Evolutionary conservation across 2,329 filamentous ascomycete species (phyloP).

Genomic region (Colletotrichum gigasporum): DNA sequence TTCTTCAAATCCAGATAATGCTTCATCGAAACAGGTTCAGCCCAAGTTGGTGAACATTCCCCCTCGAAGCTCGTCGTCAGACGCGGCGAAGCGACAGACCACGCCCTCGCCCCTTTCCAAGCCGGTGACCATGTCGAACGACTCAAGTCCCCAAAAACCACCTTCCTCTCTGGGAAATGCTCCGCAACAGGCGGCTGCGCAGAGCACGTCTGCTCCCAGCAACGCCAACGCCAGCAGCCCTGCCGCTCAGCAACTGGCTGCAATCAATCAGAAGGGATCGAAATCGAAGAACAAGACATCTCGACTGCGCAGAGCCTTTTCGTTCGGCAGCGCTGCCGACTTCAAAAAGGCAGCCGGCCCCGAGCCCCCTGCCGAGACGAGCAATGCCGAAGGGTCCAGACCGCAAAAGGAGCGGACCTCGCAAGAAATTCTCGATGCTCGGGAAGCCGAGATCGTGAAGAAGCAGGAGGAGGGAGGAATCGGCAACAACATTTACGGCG

Average conservation of each 20-base stretch:
- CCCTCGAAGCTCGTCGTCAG: slow-evolving; percentile 70
- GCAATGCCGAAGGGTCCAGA: slow-evolving; percentile 52
- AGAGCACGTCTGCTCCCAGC: slow-evolving; percentile 39
- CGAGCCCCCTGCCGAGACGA: slow-evolving; percentile 36
- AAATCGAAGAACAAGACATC: slow-evolving; percentile 87
- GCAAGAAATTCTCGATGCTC: slow-evolving; percentile 79
- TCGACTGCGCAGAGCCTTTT: slow-evolving; percentile 88
- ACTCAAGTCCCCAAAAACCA: slow-evolving; percentile 55
- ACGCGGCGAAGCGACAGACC: slow-evolving; percentile 71
- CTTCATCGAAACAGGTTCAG: slow-evolving; percentile 60
- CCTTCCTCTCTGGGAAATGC: slow-evolving; percentile 43
- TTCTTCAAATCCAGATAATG: slow-evolving; percentile 55
- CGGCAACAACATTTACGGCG: slow-evolving; percentile 92
- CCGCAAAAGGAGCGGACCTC: slow-evolving; percentile 72
- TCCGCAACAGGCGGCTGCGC: slow-evolving; percentile 44
- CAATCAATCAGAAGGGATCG: slow-evolving; percentile 83
- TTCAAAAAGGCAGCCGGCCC: slow-evolving; percentile 75
- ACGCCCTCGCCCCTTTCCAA: slow-evolving; percentile 81
- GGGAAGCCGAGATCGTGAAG: slow-evolving; percentile 90
- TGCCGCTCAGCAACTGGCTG: slow-evolving; percentile 84
- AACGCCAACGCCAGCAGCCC: slow-evolving; percentile 64
- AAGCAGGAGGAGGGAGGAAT: slow-evolving; percentile 93
- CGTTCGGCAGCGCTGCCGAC: slow-evolving; percentile 94
- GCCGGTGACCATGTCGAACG: slow-evolving; percentile 70
- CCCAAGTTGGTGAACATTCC: slow-evolving; percentile 66